These are phyloP conservation scores for Selenicereus undatus DNA, from an alignment of 148 eudicot genomes.

Conservation along the genomic window DNA sequence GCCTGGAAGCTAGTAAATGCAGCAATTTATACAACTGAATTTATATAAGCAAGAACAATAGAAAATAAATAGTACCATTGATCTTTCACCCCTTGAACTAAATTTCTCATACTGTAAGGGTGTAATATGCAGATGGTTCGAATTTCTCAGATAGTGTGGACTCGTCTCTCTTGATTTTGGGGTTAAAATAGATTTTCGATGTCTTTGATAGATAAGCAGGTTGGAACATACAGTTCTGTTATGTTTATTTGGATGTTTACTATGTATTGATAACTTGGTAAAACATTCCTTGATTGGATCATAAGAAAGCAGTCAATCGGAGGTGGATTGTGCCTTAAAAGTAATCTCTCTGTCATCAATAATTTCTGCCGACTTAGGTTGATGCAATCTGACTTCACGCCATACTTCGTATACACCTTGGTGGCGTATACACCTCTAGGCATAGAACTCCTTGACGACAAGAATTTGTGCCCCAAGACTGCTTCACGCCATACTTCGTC, in stretches of 20 bases:
- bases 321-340: not conserved
- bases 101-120: not conserved
- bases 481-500: conserved; percentile 1
- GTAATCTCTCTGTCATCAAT: not conserved
- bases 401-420: too few species aligned
- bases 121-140: too few species aligned
- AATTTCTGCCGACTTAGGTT: not conserved
- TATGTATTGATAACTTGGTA: not conserved
- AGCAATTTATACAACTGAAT: not conserved
- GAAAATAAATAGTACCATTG: not conserved
- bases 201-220: not conserved
- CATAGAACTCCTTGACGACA: not conserved
- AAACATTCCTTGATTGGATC: not conserved
- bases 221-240: not conserved
- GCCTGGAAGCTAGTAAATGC: not conserved
- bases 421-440: not conserved
- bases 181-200: not conserved
- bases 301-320: not conserved
- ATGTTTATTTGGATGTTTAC: not conserved
- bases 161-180: not conserved
- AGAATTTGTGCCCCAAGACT: conserved; percentile 3
- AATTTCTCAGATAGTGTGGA: not conserved
- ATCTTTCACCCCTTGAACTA: not conserved
- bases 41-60: not conserved
- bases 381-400: not conserved